Percentiles rank a stretch among this genome's conserved stretches.
Evolutionary conservation across 2,329 filamentous ascomycete genomes (phyloP).

Genomic region (Ceratocystis lukuohia): DNA sequence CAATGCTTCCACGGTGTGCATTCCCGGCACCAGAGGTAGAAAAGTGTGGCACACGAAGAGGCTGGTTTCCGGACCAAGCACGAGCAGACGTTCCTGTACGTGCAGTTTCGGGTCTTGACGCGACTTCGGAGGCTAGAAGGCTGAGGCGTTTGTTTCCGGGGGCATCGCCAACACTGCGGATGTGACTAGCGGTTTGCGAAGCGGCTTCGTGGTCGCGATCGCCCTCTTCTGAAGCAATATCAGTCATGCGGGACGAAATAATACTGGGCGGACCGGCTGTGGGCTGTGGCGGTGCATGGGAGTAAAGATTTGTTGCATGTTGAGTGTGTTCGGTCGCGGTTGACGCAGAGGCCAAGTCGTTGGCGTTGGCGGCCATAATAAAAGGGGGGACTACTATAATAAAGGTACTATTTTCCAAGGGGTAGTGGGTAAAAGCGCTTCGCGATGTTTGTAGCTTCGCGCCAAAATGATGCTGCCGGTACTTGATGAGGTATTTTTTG

Average conservation of each 20-base stretch:
- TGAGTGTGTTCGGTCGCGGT: slow-evolving; percentile 27
- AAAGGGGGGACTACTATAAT: not conserved
- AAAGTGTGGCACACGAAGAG: slow-evolving; percentile 39
- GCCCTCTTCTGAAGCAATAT: slow-evolving; percentile 46
- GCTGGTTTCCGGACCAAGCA: slow-evolving; percentile 41
- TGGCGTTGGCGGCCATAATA: slow-evolving; percentile 30
- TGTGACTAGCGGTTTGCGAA: slow-evolving; percentile 12
- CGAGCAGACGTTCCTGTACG: slow-evolving; percentile 38
- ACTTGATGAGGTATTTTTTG: not conserved
- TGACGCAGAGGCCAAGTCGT: slow-evolving; percentile 28
- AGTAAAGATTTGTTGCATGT: slow-evolving; percentile 15
- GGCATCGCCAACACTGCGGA: slow-evolving; percentile 20
- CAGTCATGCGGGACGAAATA: slow-evolving; percentile 60
- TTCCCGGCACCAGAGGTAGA: slow-evolving; percentile 33
- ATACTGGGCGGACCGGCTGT: slow-evolving; percentile 45
- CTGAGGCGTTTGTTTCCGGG: slow-evolving; percentile 29
- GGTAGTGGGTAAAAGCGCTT: not conserved
- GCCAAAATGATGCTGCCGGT: not conserved
- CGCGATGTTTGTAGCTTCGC: not conserved
- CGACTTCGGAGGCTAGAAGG: slow-evolving; percentile 30
- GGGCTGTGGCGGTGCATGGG: slow-evolving; percentile 31
- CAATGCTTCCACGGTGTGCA: slow-evolving; percentile 16
- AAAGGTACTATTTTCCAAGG: not conserved
- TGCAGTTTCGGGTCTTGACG: slow-evolving; percentile 42
- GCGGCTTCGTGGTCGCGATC: slow-evolving; percentile 28